Base-by-base conservation (phyloP, 768 basidiomycete species). In the Amanita jacksonii region DNA sequence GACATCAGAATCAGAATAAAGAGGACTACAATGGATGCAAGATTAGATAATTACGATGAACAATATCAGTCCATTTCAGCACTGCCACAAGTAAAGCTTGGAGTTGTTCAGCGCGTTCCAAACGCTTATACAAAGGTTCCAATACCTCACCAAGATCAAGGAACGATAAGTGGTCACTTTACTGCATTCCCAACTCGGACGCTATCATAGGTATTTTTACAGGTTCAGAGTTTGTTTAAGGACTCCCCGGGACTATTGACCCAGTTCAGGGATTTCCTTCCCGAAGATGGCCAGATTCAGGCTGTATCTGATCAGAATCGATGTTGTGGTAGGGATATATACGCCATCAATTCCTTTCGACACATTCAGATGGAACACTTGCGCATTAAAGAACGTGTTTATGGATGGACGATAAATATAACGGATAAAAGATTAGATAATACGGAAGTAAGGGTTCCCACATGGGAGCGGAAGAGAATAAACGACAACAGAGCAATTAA, bases 71-170 rank as follows among this genome's bases (percentile, higher is more conserved):
- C 52, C 37, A 40, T 46, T 22, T 25, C 66, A 94, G 92, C 45
- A 94, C 97, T 61, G 93, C 96, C 66, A 98, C 93, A 0, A n/a
- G n/a, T n/a, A n/a, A n/a, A n/a, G n/a, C 93, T 93, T 7, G 92
- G 92, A 41, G 93, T 98, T 57, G 97, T 98, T 58, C 79, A 90
- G 53, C 85, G 93, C 45, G 93, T 97, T 61, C 88, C 85, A 5
- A 58, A 70, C 43, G n/a, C 83, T 98, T 54, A 96, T 98, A 41
- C 86, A 93, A 62, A 93, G 93, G 16, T 97, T 98, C 50, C 81
- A 90, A 54, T 99, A 93, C 61, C 81, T 99, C 54, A 97, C 96
- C 75, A 94, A 93, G 70, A 98, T 99, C 70, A 98, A 98, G 66
- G 81, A 79, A 13, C 81, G 92, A 15, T 98, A 84, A 62, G 64